phyloP scores from a whole-genome alignment of 2,329 filamentous ascomycete species.

The Aspergillus luchuensis region DNA sequence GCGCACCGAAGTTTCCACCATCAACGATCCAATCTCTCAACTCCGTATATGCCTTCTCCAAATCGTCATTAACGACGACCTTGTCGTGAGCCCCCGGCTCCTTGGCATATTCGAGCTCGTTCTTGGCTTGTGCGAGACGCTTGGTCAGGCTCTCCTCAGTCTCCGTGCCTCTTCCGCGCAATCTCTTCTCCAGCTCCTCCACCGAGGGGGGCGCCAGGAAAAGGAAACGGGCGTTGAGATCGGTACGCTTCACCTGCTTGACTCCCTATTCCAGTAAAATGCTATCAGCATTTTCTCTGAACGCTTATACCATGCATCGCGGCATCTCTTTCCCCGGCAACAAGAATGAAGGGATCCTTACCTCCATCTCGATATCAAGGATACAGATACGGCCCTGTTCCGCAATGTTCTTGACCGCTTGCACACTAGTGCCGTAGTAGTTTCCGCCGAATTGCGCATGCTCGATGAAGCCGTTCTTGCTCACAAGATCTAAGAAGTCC shows the following conservation, averaged over 20 bases:
- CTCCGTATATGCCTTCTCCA: conserved; percentile 59
- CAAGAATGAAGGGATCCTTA: conserved; percentile 30
- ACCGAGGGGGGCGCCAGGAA: conserved; percentile 81
- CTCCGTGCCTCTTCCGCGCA: conserved; percentile 77
- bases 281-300: conserved; percentile 3
- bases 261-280: conserved; percentile 61
- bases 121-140: conserved; percentile 69
- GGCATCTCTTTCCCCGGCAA: no score
- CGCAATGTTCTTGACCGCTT: conserved; percentile 74
- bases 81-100: conserved; percentile 67
- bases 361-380: conserved; percentile 96
- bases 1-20: conserved; percentile 36
- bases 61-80: conserved; percentile 67
- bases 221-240: conserved; percentile 74
- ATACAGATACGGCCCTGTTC: conserved; percentile 74
- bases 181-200: conserved; percentile 70
- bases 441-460: conserved; percentile 84
- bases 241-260: conserved; percentile 82
- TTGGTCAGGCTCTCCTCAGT: conserved; percentile 68
- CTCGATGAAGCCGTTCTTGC: conserved; percentile 77
- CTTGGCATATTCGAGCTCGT: conserved; percentile 73
- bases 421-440: conserved; percentile 80
- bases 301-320: neutral
- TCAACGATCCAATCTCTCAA: conserved; percentile 57
- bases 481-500: conserved; percentile 68